These are phyloP conservation scores for Suillus bovinus DNA, from an alignment of 768 basidiomycete species.

Conservation along the genomic window DNA sequence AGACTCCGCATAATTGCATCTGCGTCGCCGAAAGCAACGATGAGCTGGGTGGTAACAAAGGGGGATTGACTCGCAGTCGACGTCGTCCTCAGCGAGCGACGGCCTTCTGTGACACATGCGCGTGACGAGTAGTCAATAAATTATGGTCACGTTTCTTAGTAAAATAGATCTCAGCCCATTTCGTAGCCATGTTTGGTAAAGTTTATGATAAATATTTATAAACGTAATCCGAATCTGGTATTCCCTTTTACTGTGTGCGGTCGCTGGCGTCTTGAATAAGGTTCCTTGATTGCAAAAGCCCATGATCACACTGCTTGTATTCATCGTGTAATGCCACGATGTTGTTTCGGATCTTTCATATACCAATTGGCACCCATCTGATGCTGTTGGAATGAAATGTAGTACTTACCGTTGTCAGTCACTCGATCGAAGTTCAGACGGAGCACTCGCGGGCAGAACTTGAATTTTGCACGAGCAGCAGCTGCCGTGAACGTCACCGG, in stretches of 20 bases:
- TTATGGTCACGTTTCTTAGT: conserved; percentile 28
- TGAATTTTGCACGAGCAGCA: not conserved
- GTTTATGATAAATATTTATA: no score
- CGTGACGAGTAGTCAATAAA: conserved; percentile 29
- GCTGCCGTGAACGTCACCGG: not conserved
- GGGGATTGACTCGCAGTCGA: conserved; percentile 31
- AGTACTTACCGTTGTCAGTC: not conserved
- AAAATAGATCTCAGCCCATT: conserved; percentile 9
- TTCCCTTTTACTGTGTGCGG: not conserved
- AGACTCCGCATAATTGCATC: conserved; percentile 55
- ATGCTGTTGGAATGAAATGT: not conserved
- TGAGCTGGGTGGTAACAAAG: conserved; percentile 17
- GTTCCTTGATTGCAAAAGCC: conserved; percentile 1
- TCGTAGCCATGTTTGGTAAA: not conserved
- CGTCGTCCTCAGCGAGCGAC: conserved; percentile 39
- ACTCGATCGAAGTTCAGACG: not conserved
- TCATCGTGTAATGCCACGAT: not conserved
- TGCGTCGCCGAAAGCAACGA: conserved; percentile 15
- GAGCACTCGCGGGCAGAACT: not conserved
- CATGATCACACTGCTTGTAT: not conserved
- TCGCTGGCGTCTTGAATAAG: not conserved
- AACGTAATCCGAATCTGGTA: not conserved
- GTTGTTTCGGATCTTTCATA: conserved; percentile 1
- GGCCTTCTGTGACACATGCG: conserved; percentile 30
- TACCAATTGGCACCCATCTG: conserved; percentile 1